Evolutionary conservation across 805 yeast genomes (phyloP).

Genomic region (Wickerhamomyces ciferrii): DNA sequence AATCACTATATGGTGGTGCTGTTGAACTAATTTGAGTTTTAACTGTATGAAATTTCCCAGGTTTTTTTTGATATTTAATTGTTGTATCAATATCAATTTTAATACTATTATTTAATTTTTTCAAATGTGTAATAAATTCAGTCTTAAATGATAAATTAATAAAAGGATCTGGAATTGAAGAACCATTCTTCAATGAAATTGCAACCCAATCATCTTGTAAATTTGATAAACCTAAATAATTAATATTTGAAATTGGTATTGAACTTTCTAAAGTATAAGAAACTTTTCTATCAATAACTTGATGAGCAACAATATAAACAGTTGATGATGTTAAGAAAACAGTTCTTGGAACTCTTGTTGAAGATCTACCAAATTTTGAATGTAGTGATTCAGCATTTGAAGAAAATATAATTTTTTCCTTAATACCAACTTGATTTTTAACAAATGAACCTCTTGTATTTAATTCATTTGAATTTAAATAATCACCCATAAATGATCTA

Average conservation of each 20-base stretch:
- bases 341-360: constrained; percentile 68
- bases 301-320: constrained; percentile 71
- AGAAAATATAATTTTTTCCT: constrained; percentile 71
- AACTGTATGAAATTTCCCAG: constrained; percentile 72
- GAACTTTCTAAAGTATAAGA: constrained; percentile 57
- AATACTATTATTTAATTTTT: constrained; percentile 51
- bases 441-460: constrained; percentile 77
- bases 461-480: constrained; percentile 73
- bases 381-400: constrained; percentile 74
- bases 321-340: constrained; percentile 60
- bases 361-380: constrained; percentile 90
- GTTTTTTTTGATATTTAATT: constrained; percentile 83
- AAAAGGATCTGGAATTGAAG: constrained; percentile 67
- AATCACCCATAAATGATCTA: constrained; percentile 92
- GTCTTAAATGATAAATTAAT: constrained; percentile 84
- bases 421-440: constrained; percentile 61
- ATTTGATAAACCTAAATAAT: constrained; percentile 61
- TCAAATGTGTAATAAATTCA: constrained; percentile 74
- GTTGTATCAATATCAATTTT: constrained; percentile 64
- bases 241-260: constrained; percentile 55
- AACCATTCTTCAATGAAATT: constrained; percentile 26
- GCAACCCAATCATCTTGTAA: constrained; percentile 94
- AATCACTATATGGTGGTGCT: constrained; percentile 66
- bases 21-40: constrained; percentile 58
- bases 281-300: constrained; percentile 56